Conservation (phyloP, 108 stramenopile species). For the Nannochloropsis oceanica region DNA sequence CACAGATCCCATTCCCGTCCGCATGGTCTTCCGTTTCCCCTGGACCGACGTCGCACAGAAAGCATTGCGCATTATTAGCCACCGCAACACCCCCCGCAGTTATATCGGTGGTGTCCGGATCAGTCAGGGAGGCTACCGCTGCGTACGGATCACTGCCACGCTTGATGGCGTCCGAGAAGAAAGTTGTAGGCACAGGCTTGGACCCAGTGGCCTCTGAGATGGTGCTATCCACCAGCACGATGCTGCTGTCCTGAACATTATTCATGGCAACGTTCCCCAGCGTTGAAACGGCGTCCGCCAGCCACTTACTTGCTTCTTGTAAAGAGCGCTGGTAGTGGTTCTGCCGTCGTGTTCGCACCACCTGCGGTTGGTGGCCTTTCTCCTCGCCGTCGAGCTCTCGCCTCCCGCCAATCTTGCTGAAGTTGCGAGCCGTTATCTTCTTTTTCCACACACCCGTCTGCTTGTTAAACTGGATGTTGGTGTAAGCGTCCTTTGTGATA, state of each 20-base stretch:
- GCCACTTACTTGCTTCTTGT: background rate
- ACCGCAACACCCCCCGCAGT: background rate
- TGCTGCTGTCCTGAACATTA: background rate
- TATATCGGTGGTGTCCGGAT: background rate
- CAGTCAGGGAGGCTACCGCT: background rate
- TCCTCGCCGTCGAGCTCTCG: background rate
- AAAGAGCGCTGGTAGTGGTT: background rate
- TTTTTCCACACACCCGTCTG: background rate
- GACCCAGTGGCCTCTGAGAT: background rate
- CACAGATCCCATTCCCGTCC: background rate
- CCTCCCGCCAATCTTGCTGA: background rate
- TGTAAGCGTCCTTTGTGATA: background rate
- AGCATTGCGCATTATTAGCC: background rate
- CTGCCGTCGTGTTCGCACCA: background rate
- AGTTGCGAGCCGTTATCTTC: background rate
- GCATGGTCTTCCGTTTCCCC: background rate
- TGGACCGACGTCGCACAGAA: background rate
- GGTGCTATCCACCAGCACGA: background rate
- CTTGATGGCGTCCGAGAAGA: background rate
- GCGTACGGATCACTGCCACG: background rate
- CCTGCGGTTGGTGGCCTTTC: no score
- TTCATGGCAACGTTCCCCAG: background rate
- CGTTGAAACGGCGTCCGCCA: background rate
- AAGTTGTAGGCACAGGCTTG: background rate
- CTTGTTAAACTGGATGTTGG: background rate